phyloP scores from a whole-genome alignment of 1,284 basidiomycete genomes.

The Rhodofomes roseus region DNA sequence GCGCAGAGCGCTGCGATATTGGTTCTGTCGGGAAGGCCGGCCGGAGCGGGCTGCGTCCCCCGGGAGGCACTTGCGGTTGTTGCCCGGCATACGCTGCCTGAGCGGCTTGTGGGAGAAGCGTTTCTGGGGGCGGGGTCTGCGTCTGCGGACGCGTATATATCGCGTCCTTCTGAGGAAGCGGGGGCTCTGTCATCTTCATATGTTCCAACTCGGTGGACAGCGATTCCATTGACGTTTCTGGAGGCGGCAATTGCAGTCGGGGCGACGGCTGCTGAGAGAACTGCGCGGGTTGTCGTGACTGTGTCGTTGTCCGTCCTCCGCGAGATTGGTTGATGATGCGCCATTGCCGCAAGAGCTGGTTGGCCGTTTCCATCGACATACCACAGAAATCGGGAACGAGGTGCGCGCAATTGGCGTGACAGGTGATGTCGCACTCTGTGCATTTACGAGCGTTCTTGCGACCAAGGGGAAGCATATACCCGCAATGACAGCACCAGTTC shows the following conservation, averaged over 20 bases:
- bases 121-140: conserved; percentile 14
- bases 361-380: conserved; percentile 99
- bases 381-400: conserved; percentile 99
- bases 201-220: conserved; percentile 44
- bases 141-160: conserved; percentile 18
- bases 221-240: conserved; percentile 21
- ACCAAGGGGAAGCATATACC: conserved; percentile 96
- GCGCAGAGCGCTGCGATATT: conserved; percentile 15
- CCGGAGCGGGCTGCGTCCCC: conserved; percentile 17
- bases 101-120: conserved; percentile 12
- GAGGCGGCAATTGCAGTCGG: conserved; percentile 12
- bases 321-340: conserved; percentile 70
- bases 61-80: conserved; percentile 15
- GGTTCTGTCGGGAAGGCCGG: conserved; percentile 27
- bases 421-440: conserved; percentile 94
- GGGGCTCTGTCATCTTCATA: conserved; percentile 41
- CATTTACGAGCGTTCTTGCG: conserved; percentile 96
- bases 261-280: conserved; percentile 18
- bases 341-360: conserved; percentile 88
- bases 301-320: conserved; percentile 23
- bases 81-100: conserved; percentile 20
- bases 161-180: conserved; percentile 24
- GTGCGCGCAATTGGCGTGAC: conserved; percentile 97
- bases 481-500: conserved; percentile 99
- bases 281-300: conserved; percentile 20